Conservation (phyloP, 805 yeast species). For the Martiniozyma abietophila region DNA sequence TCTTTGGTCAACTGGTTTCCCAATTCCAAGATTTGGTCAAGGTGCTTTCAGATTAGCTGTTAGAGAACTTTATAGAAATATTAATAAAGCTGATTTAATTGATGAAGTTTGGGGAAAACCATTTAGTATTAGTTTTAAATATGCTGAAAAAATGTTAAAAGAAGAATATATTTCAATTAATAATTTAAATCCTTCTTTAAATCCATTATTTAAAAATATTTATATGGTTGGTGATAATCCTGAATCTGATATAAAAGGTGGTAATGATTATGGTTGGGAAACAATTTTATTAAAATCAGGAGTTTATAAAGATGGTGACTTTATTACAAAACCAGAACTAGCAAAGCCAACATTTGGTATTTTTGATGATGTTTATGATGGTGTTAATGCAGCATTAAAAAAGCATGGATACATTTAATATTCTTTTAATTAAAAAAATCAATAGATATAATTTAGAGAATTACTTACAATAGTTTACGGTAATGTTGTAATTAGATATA, state of each 20-base stretch:
- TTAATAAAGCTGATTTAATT: slow-evolving; percentile 36
- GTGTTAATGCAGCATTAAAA: slow-evolving; percentile 26
- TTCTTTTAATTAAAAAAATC: not conserved
- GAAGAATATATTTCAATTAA: slow-evolving; percentile 33
- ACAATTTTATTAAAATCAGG: slow-evolving; percentile 81
- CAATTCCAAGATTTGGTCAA: slow-evolving; percentile 76
- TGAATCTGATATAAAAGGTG: slow-evolving; percentile 85
- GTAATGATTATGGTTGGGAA: slow-evolving; percentile 81
- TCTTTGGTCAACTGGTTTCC: slow-evolving; percentile 79
- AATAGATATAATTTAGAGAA: not conserved
- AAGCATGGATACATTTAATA: slow-evolving; percentile 8
- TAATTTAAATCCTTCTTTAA: slow-evolving; percentile 3
- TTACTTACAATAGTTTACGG: no score
- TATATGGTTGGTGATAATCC: slow-evolving; percentile 98
- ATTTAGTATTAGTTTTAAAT: slow-evolving; percentile 64
- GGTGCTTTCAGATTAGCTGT: slow-evolving; percentile 70
- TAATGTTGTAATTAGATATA: not conserved
- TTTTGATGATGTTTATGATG: slow-evolving; percentile 38
- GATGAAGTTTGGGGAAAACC: slow-evolving; percentile 76
- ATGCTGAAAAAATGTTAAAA: slow-evolving; percentile 62
- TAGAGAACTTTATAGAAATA: slow-evolving; percentile 43
- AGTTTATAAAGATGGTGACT: slow-evolving; percentile 62
- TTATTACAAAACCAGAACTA: slow-evolving; percentile 17
- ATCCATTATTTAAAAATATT: slow-evolving; percentile 47
- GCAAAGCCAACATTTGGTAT: slow-evolving; percentile 42